Base-by-base conservation (phyloP, 345 rosid genomes). In the Triadica sebifera region DNA sequence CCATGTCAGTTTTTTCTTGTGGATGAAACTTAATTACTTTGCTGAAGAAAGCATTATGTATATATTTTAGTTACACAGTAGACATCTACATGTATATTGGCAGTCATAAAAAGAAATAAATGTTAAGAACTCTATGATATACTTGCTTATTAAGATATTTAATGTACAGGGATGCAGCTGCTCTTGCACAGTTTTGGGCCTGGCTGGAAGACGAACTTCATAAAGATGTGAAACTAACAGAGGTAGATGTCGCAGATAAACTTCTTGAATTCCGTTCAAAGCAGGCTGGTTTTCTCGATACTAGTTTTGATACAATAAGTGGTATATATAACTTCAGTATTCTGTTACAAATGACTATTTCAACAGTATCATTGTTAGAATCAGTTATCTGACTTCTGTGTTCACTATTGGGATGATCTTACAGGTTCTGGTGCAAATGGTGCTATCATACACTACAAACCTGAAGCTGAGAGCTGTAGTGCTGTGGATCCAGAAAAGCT, bases 381-480 rank as follows among this genome's bases (percentile, higher is more conserved):
- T 57, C 22, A 46, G 29, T 65, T 74, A 4, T 37, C 34, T 37
- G 8, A 71, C 59, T 66, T 74, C 22, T 9, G 29, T 64, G 58
- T 78, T 79, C 67, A 79, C 63, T 3, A 43, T 60, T 20, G 38
- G 56, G 46, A 73, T 79, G 61, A 69, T 67, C 64, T 70, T 82
- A 69, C 83, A 92, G 98, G 95, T 77, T 94, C 97, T 0, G 98
- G 98, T 74, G 90, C 98, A 71, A 94, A 94, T 82, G 98, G 97
- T 74, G 97, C 98, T 64, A 84, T 94, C 75, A 92, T 94, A 81
- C 98, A 94, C 80, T 94, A 94, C 83, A 89, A 84, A 81, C 91
- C 98, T 60, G 97, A 94, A 80, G 87, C 88, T 57, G 91, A 80
- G 70, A 94, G 83, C 75, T 94, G 98, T 77, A 92, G 98, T 69